A percentile compares a stretch with the other conserved stretches of the same genome.
Evolutionary conservation across 208 protist genomes (phyloP).

Genomic region (Acanthamoeba lenticulata): DNA sequence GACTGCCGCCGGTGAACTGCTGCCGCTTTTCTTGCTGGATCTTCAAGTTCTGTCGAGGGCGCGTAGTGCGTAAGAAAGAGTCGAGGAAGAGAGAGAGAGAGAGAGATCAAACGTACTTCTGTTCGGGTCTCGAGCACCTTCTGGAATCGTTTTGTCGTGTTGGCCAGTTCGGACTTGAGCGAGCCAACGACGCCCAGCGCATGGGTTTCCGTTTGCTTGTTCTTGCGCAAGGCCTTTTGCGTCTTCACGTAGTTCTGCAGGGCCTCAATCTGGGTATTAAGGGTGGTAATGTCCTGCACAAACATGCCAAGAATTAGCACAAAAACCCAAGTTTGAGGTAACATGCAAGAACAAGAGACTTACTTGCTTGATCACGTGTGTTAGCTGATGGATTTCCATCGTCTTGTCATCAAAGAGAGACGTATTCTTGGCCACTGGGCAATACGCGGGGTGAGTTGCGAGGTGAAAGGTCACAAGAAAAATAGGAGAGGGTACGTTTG

Average conservation of each 20-base stretch:
- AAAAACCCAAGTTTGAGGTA: too few relatives aligned
- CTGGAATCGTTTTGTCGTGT: conserved; percentile 30
- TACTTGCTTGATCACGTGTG: conserved; percentile 36
- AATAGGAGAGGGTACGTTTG: background rate
- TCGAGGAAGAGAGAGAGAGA: background rate
- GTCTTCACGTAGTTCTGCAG: conserved; percentile 39
- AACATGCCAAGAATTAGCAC: background rate
- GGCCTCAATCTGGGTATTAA: conserved; percentile 10
- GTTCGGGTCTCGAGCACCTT: conserved; percentile 18
- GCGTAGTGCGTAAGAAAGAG: background rate
- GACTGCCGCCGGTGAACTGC: background rate
- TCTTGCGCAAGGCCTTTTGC: conserved; percentile 28
- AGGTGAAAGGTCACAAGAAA: background rate
- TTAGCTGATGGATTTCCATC: conserved; percentile 43
- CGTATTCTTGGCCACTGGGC: conserved; percentile 5
- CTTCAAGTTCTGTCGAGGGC: background rate
- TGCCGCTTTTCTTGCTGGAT: conserved; percentile 36
- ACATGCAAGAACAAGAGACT: too few relatives aligned
- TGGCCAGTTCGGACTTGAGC: conserved; percentile 40
- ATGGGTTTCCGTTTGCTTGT: conserved; percentile 46
- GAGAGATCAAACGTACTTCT: background rate
- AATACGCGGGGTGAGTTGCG: background rate
- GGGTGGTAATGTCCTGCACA: conserved; percentile 38
- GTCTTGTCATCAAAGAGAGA: conserved; percentile 52
- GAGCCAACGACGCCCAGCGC: background rate